Percentiles rank a stretch among this genome's conserved stretches.
phyloP scores from a whole-genome alignment of 495 filamentous ascomycete species.

The Chaetomidium leptoderma region DNA sequence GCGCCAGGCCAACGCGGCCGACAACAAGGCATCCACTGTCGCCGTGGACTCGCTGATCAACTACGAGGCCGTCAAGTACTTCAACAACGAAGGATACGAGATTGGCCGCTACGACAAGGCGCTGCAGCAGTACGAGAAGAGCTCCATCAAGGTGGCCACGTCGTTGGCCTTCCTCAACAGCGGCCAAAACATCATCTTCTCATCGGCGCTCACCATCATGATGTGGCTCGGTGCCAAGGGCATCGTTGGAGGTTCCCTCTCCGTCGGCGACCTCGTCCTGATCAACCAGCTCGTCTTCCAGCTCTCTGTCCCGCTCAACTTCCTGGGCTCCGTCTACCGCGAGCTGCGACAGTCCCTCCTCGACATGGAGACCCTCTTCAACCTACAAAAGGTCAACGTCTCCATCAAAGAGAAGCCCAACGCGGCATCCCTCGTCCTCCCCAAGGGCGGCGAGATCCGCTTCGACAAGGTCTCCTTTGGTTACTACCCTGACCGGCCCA shows the following conservation, averaged over 20 bases:
- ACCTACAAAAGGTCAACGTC: constrained; percentile 96
- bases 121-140: constrained; percentile 79
- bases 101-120: constrained; percentile 85
- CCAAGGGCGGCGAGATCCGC: constrained; percentile 76
- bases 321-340: constrained; percentile 91
- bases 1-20: constrained; percentile 88
- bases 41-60: constrained; percentile 96
- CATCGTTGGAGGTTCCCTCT: constrained; percentile 72
- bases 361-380: constrained; percentile 98
- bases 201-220: constrained; percentile 89
- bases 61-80: constrained; percentile 98
- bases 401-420: constrained; percentile 70
- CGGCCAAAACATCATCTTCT: constrained; percentile 99
- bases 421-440: constrained; percentile 66
- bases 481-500: constrained; percentile 82
- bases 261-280: constrained; percentile 96
- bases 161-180: constrained; percentile 88
- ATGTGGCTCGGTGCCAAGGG: constrained; percentile 94
- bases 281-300: constrained; percentile 99
- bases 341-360: constrained; percentile 90
- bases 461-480: constrained; percentile 96
- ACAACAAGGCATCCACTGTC: constrained; percentile 91
- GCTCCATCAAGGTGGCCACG: constrained; percentile 93
- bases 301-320: constrained; percentile 92
- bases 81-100: constrained; percentile 97